These are phyloP conservation scores for Syzygium aromaticum DNA, from an alignment of 345 rosid species.

Conservation along the genomic window DNA sequence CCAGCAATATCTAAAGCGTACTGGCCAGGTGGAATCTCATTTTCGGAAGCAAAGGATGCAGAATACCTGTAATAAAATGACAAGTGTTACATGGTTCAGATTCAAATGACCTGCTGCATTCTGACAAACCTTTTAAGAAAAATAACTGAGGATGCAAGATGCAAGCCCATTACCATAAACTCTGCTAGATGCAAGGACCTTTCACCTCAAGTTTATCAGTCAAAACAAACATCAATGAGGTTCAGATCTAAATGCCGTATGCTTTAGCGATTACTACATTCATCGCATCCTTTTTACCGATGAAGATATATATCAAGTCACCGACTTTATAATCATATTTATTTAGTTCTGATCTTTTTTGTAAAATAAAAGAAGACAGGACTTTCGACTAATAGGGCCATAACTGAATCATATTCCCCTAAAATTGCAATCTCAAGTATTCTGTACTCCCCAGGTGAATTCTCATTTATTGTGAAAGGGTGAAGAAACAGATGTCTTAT, in stretches of 20 bases:
- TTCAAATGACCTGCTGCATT: neutral
- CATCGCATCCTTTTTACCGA: neutral
- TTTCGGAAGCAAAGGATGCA: slow-evolving; percentile 56
- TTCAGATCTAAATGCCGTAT: neutral
- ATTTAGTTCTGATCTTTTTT: neutral
- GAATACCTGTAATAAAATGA: slow-evolving; percentile 52
- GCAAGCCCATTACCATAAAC: neutral
- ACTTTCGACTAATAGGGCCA: neutral
- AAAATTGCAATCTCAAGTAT: neutral
- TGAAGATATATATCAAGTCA: neutral
- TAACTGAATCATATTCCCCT: neutral
- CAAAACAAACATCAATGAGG: neutral
- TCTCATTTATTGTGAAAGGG: neutral
- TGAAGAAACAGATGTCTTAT: neutral
- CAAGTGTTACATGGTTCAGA: neutral
- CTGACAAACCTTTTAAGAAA: neutral
- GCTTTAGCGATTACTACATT: neutral
- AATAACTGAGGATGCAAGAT: neutral
- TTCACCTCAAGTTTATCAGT: neutral
- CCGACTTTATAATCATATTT: neutral
- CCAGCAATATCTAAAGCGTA: slow-evolving; percentile 68
- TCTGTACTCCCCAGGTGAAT: neutral
- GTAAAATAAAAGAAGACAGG: neutral
- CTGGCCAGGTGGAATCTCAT: slow-evolving; percentile 63
- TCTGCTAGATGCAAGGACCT: neutral